Evolutionary conservation across 2,329 filamentous ascomycete genomes (phyloP).

Genomic region (Scedosporium boydii): DNA sequence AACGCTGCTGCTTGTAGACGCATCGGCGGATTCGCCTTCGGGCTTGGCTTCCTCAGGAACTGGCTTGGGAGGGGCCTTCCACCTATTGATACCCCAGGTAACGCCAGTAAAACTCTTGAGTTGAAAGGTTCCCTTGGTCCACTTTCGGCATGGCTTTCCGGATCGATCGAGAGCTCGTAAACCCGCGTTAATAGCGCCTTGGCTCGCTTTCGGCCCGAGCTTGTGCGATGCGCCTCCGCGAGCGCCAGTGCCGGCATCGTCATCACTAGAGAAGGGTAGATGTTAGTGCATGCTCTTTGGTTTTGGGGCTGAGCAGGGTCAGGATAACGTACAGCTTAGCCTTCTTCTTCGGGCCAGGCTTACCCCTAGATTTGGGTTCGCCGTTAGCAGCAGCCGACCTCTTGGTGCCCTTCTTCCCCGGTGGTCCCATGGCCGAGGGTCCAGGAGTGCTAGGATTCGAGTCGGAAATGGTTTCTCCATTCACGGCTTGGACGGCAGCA

Average conservation of each 20-base stretch:
- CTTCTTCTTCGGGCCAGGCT: conserved; percentile 96
- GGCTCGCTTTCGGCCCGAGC: conserved; percentile 91
- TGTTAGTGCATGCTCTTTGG: conserved; percentile 5
- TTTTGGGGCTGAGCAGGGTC: conserved; percentile 1
- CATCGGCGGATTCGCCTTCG: conserved; percentile 1
- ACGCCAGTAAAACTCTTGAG: conserved; percentile 91
- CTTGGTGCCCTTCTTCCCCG: conserved; percentile 70
- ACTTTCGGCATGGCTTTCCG: conserved; percentile 85
- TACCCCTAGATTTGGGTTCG: conserved; percentile 63
- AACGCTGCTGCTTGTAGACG: conserved; percentile 38
- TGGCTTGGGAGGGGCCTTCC: conserved; percentile 63
- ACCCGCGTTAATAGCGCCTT: conserved; percentile 93
- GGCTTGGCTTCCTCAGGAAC: conserved; percentile 35
- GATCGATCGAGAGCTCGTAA: conserved; percentile 88
- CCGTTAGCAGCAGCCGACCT: conserved; percentile 56
- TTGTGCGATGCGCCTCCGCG: conserved; percentile 57
- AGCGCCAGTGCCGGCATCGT: conserved; percentile 45
- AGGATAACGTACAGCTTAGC: conserved; percentile 67
- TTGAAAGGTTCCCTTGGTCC: conserved; percentile 72
- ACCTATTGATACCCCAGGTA: conserved; percentile 71
- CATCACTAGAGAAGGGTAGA: conserved; percentile 41
- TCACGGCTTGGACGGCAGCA: conserved; percentile 27
- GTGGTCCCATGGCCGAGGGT: conserved; percentile 49
- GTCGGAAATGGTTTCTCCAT: conserved; percentile 47
- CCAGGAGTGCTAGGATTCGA: conserved; percentile 51